These are phyloP conservation scores for Solanum tarapatanum DNA, from an alignment of 257 asterid species.

Conservation along the genomic window DNA sequence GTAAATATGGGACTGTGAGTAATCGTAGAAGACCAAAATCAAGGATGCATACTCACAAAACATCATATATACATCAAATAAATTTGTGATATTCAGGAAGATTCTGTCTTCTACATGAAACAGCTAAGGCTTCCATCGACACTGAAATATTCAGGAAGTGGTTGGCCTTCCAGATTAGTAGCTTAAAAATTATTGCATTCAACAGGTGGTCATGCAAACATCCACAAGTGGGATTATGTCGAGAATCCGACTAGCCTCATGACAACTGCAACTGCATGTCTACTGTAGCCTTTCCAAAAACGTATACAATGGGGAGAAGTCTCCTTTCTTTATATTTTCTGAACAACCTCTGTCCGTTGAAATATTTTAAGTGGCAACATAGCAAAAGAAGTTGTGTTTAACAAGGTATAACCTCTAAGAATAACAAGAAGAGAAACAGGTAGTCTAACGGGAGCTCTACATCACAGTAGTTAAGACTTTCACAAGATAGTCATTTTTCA, in stretches of 20 bases:
- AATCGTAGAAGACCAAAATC: background rate
- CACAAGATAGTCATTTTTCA: background rate
- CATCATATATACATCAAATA: background rate
- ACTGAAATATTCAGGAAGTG: background rate
- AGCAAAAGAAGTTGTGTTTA: background rate
- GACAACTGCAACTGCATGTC: background rate
- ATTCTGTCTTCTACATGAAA: background rate
- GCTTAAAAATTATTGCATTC: background rate
- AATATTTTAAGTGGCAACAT: background rate
- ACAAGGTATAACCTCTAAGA: background rate
- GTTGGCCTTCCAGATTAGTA: background rate
- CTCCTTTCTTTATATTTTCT: background rate
- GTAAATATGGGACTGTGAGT: background rate
- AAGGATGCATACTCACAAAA: background rate
- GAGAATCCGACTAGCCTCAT: background rate
- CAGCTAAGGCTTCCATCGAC: background rate
- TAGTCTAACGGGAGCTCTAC: background rate
- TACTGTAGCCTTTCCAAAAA: background rate
- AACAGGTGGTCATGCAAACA: background rate
- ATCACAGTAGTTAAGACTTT: background rate
- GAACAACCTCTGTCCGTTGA: background rate
- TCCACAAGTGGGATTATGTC: background rate
- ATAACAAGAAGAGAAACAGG: background rate
- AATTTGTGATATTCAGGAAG: background rate
- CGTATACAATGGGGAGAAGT: background rate